A percentile compares a stretch with the other conserved stretches of the same genome.
phyloP scores from a whole-genome alignment of 164 flowering plant genomes.

The Malania oleifera region DNA sequence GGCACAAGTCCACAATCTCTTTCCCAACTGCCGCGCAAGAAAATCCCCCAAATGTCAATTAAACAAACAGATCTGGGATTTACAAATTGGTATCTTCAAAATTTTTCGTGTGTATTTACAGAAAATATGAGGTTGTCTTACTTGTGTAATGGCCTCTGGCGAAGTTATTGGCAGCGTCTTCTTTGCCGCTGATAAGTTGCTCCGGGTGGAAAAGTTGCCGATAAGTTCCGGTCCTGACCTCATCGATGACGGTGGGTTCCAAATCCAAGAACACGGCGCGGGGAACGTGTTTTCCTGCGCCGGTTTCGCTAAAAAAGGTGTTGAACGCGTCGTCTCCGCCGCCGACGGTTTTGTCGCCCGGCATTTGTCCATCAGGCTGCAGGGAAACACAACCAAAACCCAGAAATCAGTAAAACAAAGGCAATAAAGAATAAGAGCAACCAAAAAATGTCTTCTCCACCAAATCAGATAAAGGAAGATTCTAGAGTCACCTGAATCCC shows the following conservation, averaged over 20 bases:
- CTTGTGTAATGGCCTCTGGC: conserved; percentile 70
- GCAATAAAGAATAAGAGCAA: too few species aligned
- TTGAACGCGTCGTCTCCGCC: conserved; percentile 76
- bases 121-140: conserved; percentile 5
- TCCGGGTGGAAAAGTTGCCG: conserved; percentile 64
- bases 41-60: neutral
- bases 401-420: neutral
- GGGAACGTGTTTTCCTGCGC: conserved; percentile 64
- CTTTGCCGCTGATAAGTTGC: conserved; percentile 62
- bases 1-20: conserved; percentile 64
- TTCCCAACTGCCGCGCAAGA: conserved; percentile 41
- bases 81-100: neutral
- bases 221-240: conserved; percentile 54
- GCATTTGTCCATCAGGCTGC: conserved; percentile 83
- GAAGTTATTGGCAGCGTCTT: conserved; percentile 62
- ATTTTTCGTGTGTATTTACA: neutral
- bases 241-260: conserved; percentile 70
- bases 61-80: too few species aligned
- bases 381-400: conserved; percentile 2
- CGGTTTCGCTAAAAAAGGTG: conserved; percentile 66
- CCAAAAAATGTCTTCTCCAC: too few species aligned
- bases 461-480: neutral
- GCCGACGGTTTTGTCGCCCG: conserved; percentile 48
- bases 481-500: conserved; percentile 39
- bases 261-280: conserved; percentile 58